These are phyloP conservation scores for Tuber melanosporum DNA, from an alignment of 495 filamentous ascomycete species.

Conservation along the genomic window DNA sequence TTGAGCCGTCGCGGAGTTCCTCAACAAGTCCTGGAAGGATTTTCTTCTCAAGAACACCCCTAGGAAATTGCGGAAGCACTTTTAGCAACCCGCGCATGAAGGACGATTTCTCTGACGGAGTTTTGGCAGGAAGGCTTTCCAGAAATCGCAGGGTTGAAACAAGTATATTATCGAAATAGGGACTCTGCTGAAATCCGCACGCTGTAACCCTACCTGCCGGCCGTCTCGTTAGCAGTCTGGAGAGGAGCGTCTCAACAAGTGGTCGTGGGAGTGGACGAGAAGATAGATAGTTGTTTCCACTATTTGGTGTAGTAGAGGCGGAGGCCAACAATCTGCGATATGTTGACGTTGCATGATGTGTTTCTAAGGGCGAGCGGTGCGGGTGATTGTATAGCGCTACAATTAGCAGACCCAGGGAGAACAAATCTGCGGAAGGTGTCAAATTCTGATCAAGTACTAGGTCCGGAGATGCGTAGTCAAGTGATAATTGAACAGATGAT, in stretches of 20 bases:
- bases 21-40: constrained; percentile 80
- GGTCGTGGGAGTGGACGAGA: constrained; percentile 72
- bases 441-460: constrained; percentile 84
- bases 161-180: constrained; percentile 93
- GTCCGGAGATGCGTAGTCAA: constrained; percentile 91
- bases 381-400: constrained; percentile 89
- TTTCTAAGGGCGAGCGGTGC: constrained; percentile 75
- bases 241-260: constrained; percentile 64
- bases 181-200: constrained; percentile 84
- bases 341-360: constrained; percentile 65
- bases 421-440: constrained; percentile 75
- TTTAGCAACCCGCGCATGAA: constrained; percentile 84
- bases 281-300: constrained; percentile 75
- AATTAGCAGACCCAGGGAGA: constrained; percentile 82
- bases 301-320: constrained; percentile 66
- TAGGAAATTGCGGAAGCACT: constrained; percentile 83
- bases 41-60: constrained; percentile 89
- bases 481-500: constrained; percentile 71
- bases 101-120: constrained; percentile 76
- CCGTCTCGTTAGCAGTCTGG: constrained; percentile 73
- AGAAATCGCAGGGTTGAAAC: constrained; percentile 93
- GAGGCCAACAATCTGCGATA: constrained; percentile 77
- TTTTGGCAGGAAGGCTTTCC: constrained; percentile 84
- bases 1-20: constrained; percentile 82
- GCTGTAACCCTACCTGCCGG: constrained; percentile 82